A percentile compares a stretch with the other conserved stretches of the same genome.
Conservation (phyloP, 1,284 basidiomycete genomes). For the Peniophora sp. region DNA sequence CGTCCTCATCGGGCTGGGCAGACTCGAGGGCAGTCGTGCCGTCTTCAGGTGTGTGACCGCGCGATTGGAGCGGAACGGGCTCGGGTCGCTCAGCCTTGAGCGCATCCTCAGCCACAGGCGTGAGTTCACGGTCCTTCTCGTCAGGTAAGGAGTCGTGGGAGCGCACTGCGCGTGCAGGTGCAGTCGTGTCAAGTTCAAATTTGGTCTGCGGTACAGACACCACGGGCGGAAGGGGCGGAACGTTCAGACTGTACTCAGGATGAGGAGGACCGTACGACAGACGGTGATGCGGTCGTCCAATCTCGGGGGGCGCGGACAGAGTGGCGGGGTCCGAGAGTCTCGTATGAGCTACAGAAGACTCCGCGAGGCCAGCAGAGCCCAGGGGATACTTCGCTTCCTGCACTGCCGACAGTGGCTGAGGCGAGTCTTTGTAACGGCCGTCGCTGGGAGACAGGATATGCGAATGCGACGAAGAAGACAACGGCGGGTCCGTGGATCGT, state of each 20-base stretch:
- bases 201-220: conserved; percentile 3
- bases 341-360: too few species aligned
- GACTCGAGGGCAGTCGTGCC: not conserved
- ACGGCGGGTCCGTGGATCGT: too few species aligned
- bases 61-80: not conserved
- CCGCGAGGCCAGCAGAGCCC: not conserved
- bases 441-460: conserved; percentile 34
- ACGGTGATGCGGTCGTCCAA: conserved; percentile 29
- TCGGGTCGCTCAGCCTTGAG: not conserved
- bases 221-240: conserved; percentile 1
- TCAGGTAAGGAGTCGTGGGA: not conserved
- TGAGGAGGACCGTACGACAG: conserved; percentile 20
- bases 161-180: conserved; percentile 33
- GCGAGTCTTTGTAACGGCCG: conserved; percentile 30
- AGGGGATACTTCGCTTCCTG: not conserved
- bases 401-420: conserved; percentile 19
- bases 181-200: conserved; percentile 35
- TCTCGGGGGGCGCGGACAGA: conserved; percentile 41
- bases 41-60: not conserved
- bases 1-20: conserved; percentile 17
- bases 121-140: conserved; percentile 5
- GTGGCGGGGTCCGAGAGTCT: too few species aligned
- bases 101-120: conserved; percentile 6
- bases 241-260: conserved; percentile 25
- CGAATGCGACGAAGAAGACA: not conserved